Evolutionary conservation across 176 grass and related monocot genomes (phyloP).

Genomic region (Zoysia japonica): DNA sequence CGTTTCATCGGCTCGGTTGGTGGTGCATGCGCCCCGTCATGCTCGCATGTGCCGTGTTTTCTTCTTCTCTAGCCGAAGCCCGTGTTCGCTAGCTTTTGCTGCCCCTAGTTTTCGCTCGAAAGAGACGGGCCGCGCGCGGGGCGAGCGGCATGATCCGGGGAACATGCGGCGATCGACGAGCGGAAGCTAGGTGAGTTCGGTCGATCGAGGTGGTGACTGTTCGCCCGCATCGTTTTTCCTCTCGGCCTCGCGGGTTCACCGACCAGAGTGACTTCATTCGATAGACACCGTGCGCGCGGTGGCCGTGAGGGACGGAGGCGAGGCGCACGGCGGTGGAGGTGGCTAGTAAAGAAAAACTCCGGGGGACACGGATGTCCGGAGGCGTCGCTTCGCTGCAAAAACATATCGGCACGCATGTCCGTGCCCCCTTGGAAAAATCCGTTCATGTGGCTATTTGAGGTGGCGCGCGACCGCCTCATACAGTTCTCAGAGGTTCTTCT

Average conservation of each 20-base stretch:
- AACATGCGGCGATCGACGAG: slow-evolving; percentile 25
- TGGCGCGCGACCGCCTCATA: too few relatives aligned
- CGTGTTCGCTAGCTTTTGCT: neutral
- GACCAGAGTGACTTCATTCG: neutral
- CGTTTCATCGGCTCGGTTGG: neutral
- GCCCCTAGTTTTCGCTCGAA: slow-evolving; percentile 31
- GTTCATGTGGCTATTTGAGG: too few relatives aligned
- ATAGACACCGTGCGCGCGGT: too few relatives aligned
- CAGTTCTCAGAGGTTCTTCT: too few relatives aligned
- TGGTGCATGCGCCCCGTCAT: neutral
- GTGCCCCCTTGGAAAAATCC: too few relatives aligned
- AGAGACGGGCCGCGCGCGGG: slow-evolving; percentile 22
- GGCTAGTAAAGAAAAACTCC: too few relatives aligned
- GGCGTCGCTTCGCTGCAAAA: too few relatives aligned
- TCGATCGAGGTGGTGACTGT: neutral
- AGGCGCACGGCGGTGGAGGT: too few relatives aligned
- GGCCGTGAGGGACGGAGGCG: too few relatives aligned
- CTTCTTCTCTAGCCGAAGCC: neutral
- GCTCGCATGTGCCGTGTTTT: slow-evolving; percentile 30
- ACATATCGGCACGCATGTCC: too few relatives aligned
- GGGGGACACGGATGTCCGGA: too few relatives aligned
- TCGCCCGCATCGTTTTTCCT: neutral
- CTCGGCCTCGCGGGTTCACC: neutral
- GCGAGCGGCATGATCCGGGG: slow-evolving; percentile 38
- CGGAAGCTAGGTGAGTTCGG: too few relatives aligned